These are phyloP conservation scores for Lecanoromycetidae sp. DNA, from an alignment of 2,329 filamentous ascomycete species.

Conservation along the genomic window DNA sequence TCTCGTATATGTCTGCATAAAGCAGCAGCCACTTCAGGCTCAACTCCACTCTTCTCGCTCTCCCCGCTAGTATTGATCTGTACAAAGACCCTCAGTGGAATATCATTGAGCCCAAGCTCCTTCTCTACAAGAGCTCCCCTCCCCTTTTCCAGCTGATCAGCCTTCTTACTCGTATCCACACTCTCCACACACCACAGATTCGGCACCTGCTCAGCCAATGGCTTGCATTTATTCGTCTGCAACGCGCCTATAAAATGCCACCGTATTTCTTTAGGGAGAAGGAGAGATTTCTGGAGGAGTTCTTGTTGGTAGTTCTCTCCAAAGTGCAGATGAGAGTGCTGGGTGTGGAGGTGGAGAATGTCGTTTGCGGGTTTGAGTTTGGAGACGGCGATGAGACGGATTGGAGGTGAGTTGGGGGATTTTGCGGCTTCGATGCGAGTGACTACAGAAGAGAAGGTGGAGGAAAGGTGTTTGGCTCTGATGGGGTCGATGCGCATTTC, in stretches of 20 bases:
- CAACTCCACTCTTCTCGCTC: conserved; percentile 68
- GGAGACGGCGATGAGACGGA: conserved; percentile 79
- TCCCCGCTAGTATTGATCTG: conserved; percentile 95
- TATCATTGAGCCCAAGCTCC: conserved; percentile 17
- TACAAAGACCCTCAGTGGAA: conserved; percentile 60
- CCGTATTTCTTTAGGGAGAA: conserved; percentile 63
- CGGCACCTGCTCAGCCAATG: conserved; percentile 66
- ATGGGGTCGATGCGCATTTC: conserved; percentile 15
- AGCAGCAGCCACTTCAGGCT: conserved; percentile 49
- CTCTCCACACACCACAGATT: conserved; percentile 89
- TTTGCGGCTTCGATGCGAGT: conserved; percentile 1
- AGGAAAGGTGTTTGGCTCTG: conserved; percentile 11
- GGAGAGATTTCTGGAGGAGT: conserved; percentile 67
- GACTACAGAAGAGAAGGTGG: conserved; percentile 19
- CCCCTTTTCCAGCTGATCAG: conserved; percentile 63
- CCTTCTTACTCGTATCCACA: conserved; percentile 81
- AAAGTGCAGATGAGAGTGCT: conserved; percentile 59
- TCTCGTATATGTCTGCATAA: conserved; percentile 60
- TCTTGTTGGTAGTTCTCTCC: conserved; percentile 96
- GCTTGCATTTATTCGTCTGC: conserved; percentile 87
- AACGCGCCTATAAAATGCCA: conserved; percentile 98
- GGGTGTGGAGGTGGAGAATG: conserved; percentile 66
- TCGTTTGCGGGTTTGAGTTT: conserved; percentile 92
- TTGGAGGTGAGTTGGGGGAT: background rate
- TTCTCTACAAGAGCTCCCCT: conserved; percentile 48